Evolutionary conservation across 1,284 basidiomycete species (phyloP), one percentile per base, ranked within the genome.

Genomic region (Ganoderma lucidum): DNA sequence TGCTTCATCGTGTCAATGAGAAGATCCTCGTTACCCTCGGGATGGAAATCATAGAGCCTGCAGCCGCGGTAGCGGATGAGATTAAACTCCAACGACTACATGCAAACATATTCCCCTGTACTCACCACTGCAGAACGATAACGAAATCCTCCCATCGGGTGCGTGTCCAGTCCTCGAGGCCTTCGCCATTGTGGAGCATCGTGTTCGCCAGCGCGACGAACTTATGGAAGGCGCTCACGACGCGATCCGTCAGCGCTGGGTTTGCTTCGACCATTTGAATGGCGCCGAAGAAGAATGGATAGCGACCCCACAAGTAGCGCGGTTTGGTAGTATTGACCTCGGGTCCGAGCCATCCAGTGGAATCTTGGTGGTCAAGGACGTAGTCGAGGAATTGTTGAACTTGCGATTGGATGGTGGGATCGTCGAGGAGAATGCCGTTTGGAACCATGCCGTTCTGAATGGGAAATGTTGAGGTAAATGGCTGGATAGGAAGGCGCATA

Each of bases 141-240:
- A 86, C 85, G 72, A 87, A 88, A 72, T 89, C 87, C 75, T 88
- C 86, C 87, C 87, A 89, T 44, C 88, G 84, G 0, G 87, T 87
- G 51, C 81, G 80, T 15, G 85, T 79, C 87, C 87, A 89, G 19
- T 81, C 77, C 35, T 88, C 87, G 10, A 87, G 81, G 23, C 87
- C 88, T 73, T 83, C 74, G 23, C 84, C 85, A 61, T 82, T 81
- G 67, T 85, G 82, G 55, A 89, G 79, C 87, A 89, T 88, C 10
- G 79, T 81, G 73, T 89, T 88, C 39, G 88, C 86, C n/a, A 88
- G 75, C 10, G 77, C 74, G 23, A 88, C 85, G 65, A 89, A 88
- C 69, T 84, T 86, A 75, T 87, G 80, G 68, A 88, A 70, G 6
- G 86, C 84, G 14, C 80, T 80, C 14, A 88, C 85, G 41, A 88